Evolutionary conservation across 768 basidiomycete genomes (phyloP).

Genomic region (Auricularia sp.): DNA sequence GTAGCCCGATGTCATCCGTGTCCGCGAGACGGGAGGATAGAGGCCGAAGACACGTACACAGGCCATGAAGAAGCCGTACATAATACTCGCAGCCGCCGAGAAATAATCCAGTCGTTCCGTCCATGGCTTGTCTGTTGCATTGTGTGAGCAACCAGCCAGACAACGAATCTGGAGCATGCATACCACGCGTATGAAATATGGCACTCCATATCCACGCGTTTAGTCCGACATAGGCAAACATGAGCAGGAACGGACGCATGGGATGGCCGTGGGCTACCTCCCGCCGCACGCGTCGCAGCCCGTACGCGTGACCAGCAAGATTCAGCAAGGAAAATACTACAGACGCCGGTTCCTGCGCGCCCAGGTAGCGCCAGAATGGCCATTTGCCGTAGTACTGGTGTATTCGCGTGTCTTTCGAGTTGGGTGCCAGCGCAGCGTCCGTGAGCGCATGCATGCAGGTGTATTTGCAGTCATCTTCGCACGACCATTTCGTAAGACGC

Average conservation of each 20-base stretch:
- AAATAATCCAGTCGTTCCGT: slow-evolving; percentile 96
- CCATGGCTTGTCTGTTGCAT: slow-evolving; percentile 37
- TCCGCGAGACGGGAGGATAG: slow-evolving; percentile 34
- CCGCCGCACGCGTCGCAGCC: slow-evolving; percentile 38
- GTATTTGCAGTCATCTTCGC: slow-evolving; percentile 82
- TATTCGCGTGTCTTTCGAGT: slow-evolving; percentile 24
- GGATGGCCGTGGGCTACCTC: slow-evolving; percentile 49
- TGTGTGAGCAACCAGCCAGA: slow-evolving; percentile 28
- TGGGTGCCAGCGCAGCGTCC: slow-evolving; percentile 21
- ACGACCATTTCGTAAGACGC: slow-evolving; percentile 75
- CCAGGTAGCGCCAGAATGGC: slow-evolving; percentile 85
- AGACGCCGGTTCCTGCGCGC: slow-evolving; percentile 91
- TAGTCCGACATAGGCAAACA: slow-evolving; percentile 56
- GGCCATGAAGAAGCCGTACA: slow-evolving; percentile 72
- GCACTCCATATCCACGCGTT: slow-evolving; percentile 92
- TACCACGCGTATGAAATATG: slow-evolving; percentile 80
- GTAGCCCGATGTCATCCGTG: slow-evolving; percentile 16
- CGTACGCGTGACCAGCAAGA: slow-evolving; percentile 61
- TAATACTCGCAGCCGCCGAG: slow-evolving; percentile 77
- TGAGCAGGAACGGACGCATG: slow-evolving; percentile 56
- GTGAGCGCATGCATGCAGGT: slow-evolving; percentile 77
- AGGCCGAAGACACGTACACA: slow-evolving; percentile 69
- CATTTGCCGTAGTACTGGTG: slow-evolving; percentile 94
- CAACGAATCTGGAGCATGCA: slow-evolving; percentile 18
- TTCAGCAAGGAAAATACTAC: slow-evolving; percentile 87